phyloP scores from a whole-genome alignment of 1,139 yeast genomes.

The Arxiozyma telluris region DNA sequence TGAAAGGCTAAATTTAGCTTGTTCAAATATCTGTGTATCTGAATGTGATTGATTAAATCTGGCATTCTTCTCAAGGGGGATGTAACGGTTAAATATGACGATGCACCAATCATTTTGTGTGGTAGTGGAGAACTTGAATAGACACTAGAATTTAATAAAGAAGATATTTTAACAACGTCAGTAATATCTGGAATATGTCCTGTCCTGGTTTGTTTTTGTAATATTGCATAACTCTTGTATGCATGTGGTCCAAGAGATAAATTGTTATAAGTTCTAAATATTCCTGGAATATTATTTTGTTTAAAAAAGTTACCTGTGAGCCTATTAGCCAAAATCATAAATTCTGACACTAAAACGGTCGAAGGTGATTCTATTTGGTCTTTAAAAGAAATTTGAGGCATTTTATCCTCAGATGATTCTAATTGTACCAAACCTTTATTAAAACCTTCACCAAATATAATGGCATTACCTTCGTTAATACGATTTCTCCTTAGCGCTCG shows the following conservation, averaged over 20 bases:
- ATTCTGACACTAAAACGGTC: constrained; percentile 59
- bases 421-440: constrained; percentile 19
- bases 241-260: constrained; percentile 30
- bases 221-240: constrained; percentile 20
- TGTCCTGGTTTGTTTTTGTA: constrained; percentile 22
- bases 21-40: constrained; percentile 39
- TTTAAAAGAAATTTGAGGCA: constrained; percentile 18
- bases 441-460: constrained; percentile 32
- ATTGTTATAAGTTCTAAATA: constrained; percentile 44
- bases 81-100: constrained; percentile 64
- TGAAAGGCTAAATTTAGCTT: constrained; percentile 18
- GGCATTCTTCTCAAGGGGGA: constrained; percentile 83
- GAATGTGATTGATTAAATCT: constrained; percentile 79
- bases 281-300: constrained; percentile 43
- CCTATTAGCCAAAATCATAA: constrained; percentile 72
- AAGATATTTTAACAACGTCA: constrained; percentile 34
- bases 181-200: constrained; percentile 23
- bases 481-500: constrained; percentile 30
- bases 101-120: constrained; percentile 61
- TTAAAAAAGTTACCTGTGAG: constrained; percentile 48
- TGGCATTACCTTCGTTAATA: constrained; percentile 29
- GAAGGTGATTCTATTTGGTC: constrained; percentile 34
- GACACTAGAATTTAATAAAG: constrained; percentile 36
- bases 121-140: constrained; percentile 35
- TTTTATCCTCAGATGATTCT: constrained; percentile 8